These are phyloP conservation scores for Crithidia acanthocephali DNA, from an alignment of 208 protist genomes.

Conservation along the genomic window DNA sequence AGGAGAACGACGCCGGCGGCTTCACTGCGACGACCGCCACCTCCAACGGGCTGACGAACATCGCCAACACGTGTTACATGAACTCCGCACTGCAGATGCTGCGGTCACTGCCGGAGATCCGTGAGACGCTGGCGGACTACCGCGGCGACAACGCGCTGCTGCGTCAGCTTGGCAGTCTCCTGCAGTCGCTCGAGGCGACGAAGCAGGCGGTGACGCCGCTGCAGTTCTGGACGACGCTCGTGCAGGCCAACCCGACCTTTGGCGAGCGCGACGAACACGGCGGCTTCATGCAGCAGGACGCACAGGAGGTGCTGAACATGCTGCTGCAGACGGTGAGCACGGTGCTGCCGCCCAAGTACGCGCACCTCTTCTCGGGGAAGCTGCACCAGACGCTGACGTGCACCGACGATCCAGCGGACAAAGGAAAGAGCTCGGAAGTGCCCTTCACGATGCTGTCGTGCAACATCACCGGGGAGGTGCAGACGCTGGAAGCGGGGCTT, in stretches of 20 bases:
- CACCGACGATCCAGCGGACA: conserved; percentile 51
- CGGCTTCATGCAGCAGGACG: conserved; percentile 85
- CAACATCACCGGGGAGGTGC: conserved; percentile 80
- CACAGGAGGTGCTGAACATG: conserved; percentile 75
- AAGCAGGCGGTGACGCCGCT: conserved; percentile 49
- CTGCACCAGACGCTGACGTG: conserved; percentile 57
- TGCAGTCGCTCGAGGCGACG: conserved; percentile 48
- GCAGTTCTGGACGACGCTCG: conserved; percentile 56
- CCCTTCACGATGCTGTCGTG: conserved; percentile 86
- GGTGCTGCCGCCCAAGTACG: conserved; percentile 42
- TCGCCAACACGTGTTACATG: conserved; percentile 92
- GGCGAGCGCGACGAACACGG: conserved; percentile 65
- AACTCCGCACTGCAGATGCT: conserved; percentile 89
- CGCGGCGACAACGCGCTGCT: conserved; percentile 45
- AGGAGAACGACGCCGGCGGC: conserved; percentile 23
- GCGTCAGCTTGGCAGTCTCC: conserved; percentile 37
- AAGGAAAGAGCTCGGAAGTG: conserved; percentile 35
- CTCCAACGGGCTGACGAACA: conserved; percentile 72
- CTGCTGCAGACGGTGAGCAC: conserved; percentile 50
- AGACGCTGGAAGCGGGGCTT: conserved; percentile 80
- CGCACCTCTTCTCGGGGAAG: conserved; percentile 53
- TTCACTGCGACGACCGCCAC: conserved; percentile 16
- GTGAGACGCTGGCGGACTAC: conserved; percentile 40
- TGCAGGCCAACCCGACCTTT: conserved; percentile 60
- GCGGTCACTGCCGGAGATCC: conserved; percentile 74